These are phyloP conservation scores for Rhizodiscina lignyota DNA, from an alignment of 495 filamentous ascomycete genomes.

Conservation along the genomic window DNA sequence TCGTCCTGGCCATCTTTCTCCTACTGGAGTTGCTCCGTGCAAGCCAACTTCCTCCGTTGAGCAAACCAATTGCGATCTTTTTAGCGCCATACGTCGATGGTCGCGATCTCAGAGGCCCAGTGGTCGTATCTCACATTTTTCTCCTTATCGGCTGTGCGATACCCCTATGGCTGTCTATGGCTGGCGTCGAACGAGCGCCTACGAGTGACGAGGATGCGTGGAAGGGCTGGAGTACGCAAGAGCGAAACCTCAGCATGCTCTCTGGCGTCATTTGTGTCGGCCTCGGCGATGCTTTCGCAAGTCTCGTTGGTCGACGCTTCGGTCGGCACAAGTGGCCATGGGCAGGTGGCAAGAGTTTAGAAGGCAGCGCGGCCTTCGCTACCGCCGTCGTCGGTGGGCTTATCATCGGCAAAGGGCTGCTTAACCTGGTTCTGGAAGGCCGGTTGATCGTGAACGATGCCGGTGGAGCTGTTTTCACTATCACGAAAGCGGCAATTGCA, in stretches of 20 bases:
- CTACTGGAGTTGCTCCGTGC: conserved; percentile 80
- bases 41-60: conserved; percentile 76
- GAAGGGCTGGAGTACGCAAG: conserved; percentile 53
- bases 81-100: conserved; percentile 90
- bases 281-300: conserved; percentile 90
- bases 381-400: conserved; percentile 62
- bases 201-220: conserved; percentile 28
- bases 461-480: conserved; percentile 20
- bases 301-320: conserved; percentile 72
- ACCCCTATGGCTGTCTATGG: conserved; percentile 78
- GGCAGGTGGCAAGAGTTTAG: conserved; percentile 89
- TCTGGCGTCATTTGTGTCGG: conserved; percentile 87
- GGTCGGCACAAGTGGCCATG: conserved; percentile 87
- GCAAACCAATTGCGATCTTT: conserved; percentile 65
- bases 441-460: too few species aligned
- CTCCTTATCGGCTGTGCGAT: conserved; percentile 91
- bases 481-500: conserved; percentile 46
- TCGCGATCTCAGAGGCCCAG: conserved; percentile 77
- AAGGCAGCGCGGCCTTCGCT: conserved; percentile 78
- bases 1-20: conserved; percentile 68
- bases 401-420: conserved; percentile 54
- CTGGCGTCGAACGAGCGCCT: conserved; percentile 33
- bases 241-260: conserved; percentile 69
- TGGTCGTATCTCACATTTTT: conserved; percentile 92
- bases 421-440: too few species aligned